Conservation (phyloP, 2,329 filamentous ascomycete species). For the Pseudocercospora fijiensis region DNA sequence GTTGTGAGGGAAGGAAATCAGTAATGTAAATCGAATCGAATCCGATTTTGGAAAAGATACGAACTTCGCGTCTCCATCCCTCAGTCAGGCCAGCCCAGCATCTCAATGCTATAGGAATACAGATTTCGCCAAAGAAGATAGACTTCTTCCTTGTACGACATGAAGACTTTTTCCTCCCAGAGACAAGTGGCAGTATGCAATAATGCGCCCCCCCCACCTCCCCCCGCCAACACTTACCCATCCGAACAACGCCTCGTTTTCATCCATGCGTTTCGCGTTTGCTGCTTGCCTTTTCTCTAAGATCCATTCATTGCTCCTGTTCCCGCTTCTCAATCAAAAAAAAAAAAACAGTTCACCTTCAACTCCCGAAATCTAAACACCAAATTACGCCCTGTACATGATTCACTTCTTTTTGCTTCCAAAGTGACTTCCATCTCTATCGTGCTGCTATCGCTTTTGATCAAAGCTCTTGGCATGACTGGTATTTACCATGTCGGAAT, state of each 20-base stretch:
- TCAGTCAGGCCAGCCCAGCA: background rate
- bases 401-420: background rate
- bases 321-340: background rate
- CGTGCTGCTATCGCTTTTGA: slow-evolving; percentile 17
- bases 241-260: background rate
- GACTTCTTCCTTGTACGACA: background rate
- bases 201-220: too few relatives aligned
- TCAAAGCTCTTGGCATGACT: slow-evolving; percentile 28
- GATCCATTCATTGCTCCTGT: slow-evolving; percentile 4
- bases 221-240: background rate
- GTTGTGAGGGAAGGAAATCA: background rate
- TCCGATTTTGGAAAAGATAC: background rate
- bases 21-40: background rate
- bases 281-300: background rate
- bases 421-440: too few relatives aligned
- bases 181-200: too few relatives aligned
- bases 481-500: slow-evolving; percentile 19
- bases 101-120: background rate
- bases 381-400: slow-evolving; percentile 16
- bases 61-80: background rate
- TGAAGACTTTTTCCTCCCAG: background rate
- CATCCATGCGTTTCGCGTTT: background rate
- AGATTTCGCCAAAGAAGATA: background rate
- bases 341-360: background rate
- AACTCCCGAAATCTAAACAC: background rate